Conservation (phyloP, 2,329 filamentous ascomycete species). For the Gremmenia infestans region DNA sequence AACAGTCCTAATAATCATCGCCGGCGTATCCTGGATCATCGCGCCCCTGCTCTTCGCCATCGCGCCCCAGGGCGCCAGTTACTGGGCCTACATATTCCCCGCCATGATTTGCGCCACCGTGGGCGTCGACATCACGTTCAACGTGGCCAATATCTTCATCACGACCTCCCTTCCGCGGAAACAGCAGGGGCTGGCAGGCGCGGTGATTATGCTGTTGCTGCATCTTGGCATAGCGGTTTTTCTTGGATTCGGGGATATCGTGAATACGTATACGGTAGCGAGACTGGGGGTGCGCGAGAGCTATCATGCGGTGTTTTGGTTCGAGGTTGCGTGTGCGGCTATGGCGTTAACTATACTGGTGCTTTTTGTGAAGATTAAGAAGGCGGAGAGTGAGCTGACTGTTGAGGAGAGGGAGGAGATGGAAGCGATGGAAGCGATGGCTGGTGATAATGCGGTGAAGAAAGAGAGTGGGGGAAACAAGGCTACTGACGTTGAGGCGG, state of each 20-base stretch:
- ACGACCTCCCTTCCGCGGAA: slow-evolving; percentile 63
- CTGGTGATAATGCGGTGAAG: too few relatives aligned
- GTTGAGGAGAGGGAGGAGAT: slow-evolving; percentile 45
- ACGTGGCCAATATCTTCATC: slow-evolving; percentile 71
- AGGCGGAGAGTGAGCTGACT: slow-evolving; percentile 52
- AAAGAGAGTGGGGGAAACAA: too few relatives aligned
- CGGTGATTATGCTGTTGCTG: slow-evolving; percentile 63
- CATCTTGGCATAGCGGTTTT: slow-evolving; percentile 69
- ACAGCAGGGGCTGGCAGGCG: slow-evolving; percentile 67
- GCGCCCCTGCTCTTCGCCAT: slow-evolving; percentile 50
- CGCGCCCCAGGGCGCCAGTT: slow-evolving; percentile 35
- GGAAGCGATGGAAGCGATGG: slow-evolving; percentile 20
- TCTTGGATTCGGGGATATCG: slow-evolving; percentile 65
- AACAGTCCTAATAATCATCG: slow-evolving; percentile 47
- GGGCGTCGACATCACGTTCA: slow-evolving; percentile 71
- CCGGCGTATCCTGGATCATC: slow-evolving; percentile 47
- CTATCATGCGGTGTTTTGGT: slow-evolving; percentile 64
- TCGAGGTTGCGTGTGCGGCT: slow-evolving; percentile 51
- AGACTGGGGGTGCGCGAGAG: slow-evolving; percentile 42
- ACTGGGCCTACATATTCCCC: slow-evolving; percentile 71
- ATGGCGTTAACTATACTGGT: slow-evolving; percentile 47
- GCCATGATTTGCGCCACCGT: slow-evolving; percentile 64
- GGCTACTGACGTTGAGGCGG: too few relatives aligned
- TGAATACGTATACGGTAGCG: slow-evolving; percentile 39
- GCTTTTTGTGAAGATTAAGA: slow-evolving; percentile 46